A percentile compares a stretch with the other conserved stretches of the same genome.
Conservation (phyloP, 2,329 filamentous ascomycete species). For the Fusarium sp. region DNA sequence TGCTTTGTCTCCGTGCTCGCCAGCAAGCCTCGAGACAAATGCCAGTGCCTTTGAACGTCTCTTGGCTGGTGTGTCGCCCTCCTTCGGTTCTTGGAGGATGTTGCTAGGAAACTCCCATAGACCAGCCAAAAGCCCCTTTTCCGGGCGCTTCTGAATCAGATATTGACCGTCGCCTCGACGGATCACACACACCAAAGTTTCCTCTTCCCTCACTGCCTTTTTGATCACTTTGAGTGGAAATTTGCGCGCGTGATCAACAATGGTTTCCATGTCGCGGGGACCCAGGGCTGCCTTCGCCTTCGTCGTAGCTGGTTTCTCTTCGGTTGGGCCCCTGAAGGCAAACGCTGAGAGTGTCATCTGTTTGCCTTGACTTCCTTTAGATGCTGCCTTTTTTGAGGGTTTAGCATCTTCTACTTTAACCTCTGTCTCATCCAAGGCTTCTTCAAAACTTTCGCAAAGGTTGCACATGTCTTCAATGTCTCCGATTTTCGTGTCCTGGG, state of each 20-base stretch:
- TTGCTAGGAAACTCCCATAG: conserved; percentile 69
- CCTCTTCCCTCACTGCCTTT: conserved; percentile 64
- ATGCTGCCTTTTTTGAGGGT: conserved; percentile 23
- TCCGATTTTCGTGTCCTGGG: conserved; percentile 31
- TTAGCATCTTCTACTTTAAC: conserved; percentile 13
- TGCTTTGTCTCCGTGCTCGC: conserved; percentile 11
- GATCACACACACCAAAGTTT: conserved; percentile 66
- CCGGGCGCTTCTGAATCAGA: conserved; percentile 63
- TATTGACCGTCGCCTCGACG: conserved; percentile 58
- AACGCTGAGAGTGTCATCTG: conserved; percentile 54
- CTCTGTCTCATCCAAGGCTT: conserved; percentile 40
- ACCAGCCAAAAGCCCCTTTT: conserved; percentile 66
- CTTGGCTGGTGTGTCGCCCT: conserved; percentile 45
- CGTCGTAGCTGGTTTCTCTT: conserved; percentile 8
- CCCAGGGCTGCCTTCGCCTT: conserved; percentile 28
- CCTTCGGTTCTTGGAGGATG: conserved; percentile 46
- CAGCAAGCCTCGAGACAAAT: conserved; percentile 51
- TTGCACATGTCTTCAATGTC: conserved; percentile 66
- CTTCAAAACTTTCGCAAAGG: conserved; percentile 61
- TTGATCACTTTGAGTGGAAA: conserved; percentile 66
- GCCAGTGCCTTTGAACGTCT: conserved; percentile 54
- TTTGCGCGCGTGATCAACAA: conserved; percentile 60
- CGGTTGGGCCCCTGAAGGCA: conserved; percentile 46
- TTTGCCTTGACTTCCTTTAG: conserved; percentile 25
- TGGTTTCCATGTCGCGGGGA: conserved; percentile 49